Evolutionary conservation across 768 basidiomycete genomes (phyloP).

Genomic region (Agrocybe praecox): DNA sequence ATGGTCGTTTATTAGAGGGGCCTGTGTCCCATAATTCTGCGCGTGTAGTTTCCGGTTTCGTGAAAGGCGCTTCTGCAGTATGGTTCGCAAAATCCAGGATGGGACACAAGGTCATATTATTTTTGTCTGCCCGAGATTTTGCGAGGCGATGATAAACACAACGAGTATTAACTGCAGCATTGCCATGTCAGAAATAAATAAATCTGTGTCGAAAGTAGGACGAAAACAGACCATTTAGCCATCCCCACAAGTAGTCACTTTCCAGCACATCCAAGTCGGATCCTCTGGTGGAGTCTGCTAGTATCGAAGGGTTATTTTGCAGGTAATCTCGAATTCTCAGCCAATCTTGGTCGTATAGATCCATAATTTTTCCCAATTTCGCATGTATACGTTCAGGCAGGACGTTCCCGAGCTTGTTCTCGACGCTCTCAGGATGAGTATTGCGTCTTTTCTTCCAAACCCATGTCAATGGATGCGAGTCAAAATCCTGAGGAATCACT

Average conservation of each 20-base stretch:
- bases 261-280: conserved; percentile 23
- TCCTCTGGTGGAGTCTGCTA: neutral
- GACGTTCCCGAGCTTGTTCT: conserved; percentile 34
- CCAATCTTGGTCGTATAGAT: conserved; percentile 65
- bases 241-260: conserved; percentile 79
- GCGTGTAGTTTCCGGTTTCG: conserved; percentile 41
- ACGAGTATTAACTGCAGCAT: conserved; percentile 80
- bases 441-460: conserved; percentile 31
- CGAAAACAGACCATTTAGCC: conserved; percentile 76
- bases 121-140: conserved; percentile 48
- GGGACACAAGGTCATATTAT: conserved; percentile 88
- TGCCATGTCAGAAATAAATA: neutral
- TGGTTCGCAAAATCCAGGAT: conserved; percentile 94
- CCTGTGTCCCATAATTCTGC: conserved; percentile 38
- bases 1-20: conserved; percentile 27
- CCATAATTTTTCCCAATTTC: conserved; percentile 43
- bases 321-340: conserved; percentile 46
- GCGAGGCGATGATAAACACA: conserved; percentile 76
- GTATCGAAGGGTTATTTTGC: conserved; percentile 36
- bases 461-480: conserved; percentile 85
- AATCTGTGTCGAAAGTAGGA: conserved; percentile 3
- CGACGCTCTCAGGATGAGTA: conserved; percentile 6
- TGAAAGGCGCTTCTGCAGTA: conserved; percentile 38
- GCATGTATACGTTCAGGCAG: conserved; percentile 51
- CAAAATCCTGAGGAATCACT: conserved; percentile 73